Evolutionary conservation across 441 rosid genomes (phyloP).

Genomic region (Jatropha multifida): DNA sequence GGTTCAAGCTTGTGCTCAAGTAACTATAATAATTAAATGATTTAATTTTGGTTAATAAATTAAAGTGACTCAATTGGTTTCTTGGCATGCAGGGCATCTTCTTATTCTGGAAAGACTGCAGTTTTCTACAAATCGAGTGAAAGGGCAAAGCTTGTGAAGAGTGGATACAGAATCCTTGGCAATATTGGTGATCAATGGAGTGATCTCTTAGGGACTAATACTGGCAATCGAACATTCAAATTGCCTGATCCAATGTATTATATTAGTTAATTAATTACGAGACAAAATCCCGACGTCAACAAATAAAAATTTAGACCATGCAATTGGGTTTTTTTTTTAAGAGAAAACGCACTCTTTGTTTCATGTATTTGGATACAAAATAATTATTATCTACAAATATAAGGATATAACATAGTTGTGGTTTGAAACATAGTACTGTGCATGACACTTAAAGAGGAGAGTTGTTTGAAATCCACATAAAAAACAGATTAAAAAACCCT

Average conservation of each 20-base stretch:
- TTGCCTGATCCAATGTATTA: conserved; percentile 67
- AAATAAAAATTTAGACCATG: no score
- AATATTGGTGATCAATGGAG: conserved; percentile 86
- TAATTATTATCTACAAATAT: no score
- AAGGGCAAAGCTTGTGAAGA: conserved; percentile 46
- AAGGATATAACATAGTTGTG: no score
- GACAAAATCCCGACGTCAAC: no score
- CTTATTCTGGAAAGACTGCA: conserved; percentile 32
- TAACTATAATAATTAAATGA: conserved; percentile 25
- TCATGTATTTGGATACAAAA: no score
- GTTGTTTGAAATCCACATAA: no score
- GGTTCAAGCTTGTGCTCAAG: conserved; percentile 59
- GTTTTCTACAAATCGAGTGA: conserved; percentile 42
- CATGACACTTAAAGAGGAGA: no score
- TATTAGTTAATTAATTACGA: conserved; percentile 23
- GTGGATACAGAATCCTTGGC: conserved; percentile 62
- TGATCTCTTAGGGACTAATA: conserved; percentile 43
- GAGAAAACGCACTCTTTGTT: no score
- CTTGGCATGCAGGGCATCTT: conserved; percentile 22
- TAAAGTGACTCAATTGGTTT: neutral
- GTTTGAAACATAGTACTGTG: no score
- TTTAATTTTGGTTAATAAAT: neutral
- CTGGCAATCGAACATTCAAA: conserved; percentile 62
- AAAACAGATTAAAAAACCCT: no score
- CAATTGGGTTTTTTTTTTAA: no score